Evolutionary conservation across 1,139 yeast genomes (phyloP).

Genomic region (Suhomyces bolitotheri): DNA sequence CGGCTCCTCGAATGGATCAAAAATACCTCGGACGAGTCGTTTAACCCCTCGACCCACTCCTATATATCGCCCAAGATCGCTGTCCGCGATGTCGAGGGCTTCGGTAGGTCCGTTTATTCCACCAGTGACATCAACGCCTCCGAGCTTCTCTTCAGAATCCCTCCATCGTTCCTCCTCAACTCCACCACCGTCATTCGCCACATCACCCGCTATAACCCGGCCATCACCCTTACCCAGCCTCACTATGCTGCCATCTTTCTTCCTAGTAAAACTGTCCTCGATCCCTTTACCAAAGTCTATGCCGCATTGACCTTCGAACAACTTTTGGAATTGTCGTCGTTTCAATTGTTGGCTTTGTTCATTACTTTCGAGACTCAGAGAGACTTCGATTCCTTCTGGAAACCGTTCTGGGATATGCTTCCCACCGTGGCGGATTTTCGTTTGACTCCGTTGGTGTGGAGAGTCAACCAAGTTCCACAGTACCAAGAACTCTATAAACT

Average conservation of each 20-base stretch:
- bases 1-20: constrained; percentile 27
- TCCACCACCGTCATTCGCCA: constrained; percentile 53
- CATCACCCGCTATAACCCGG: constrained; percentile 27
- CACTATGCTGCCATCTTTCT: constrained; percentile 25
- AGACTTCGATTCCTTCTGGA: constrained; percentile 53
- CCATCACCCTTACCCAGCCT: constrained; percentile 22
- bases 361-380: constrained; percentile 48
- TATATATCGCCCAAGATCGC: constrained; percentile 33
- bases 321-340: constrained; percentile 39
- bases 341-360: constrained; percentile 51
- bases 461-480: constrained; percentile 26
- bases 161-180: constrained; percentile 61
- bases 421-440: constrained; percentile 53
- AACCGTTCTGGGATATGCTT: constrained; percentile 59
- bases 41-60: constrained; percentile 24
- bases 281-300: constrained; percentile 33
- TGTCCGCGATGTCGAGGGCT: constrained; percentile 29
- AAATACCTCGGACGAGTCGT: constrained; percentile 24
- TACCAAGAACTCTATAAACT: constrained; percentile 28
- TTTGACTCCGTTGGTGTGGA: constrained; percentile 56
- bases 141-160: constrained; percentile 54
- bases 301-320: constrained; percentile 27
- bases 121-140: constrained; percentile 31
- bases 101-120: constrained; percentile 69
- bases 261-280: constrained; percentile 18